Evolutionary conservation across 23 red algal species (phyloP), one percentile per base, ranked within the genome.

Genomic region (Pyropia yezoensis): DNA sequence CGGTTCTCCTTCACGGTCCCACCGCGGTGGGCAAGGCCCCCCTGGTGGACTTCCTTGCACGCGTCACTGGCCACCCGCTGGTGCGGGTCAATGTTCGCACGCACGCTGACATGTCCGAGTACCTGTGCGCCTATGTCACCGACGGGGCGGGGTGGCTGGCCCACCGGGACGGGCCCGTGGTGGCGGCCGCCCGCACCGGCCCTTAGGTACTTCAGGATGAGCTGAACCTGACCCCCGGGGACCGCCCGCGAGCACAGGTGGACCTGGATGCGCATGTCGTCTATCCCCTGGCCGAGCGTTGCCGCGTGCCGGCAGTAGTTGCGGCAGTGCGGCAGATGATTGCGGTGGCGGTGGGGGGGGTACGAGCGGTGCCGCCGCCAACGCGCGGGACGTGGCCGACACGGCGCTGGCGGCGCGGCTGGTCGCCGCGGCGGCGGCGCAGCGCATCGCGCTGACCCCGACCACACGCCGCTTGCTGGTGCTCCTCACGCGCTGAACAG

Each of bases 41-140:
- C 7, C 49, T 90, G 28, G 93, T 97, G 0, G 47, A 74, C 2
- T 87, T 90, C 69, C 50, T 97, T 4, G 93, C 93, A 18, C 14
- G 55, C 7, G 22, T 58, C 30, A 89, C 84, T 32, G 87, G 87
- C 24, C 87, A 90, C 34, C 61, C 59, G 14, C 74, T 97, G 21
- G 50, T 97, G 18, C 59, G 93, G 50, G 82, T 97, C 59, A 97
- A 97, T 61, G 80, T 90, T 57, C 93, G 90, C 49, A 85, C 90
- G 50, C 93, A 97, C 63, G 90, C 87, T 2, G 93, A 97, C 49
- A 18, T 97, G 49, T 59, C 83, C 17, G 93, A 97, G 54, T 97
- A 97, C 71, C 59, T 97, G 1, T 85, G 93, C 61, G 70, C 59
- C 15, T 97, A 90, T 53, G 74, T 83, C 53, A 65, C 76, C 18